Base-by-base conservation (phyloP, 192 early-diverging fungal genomes). In the Rhizoclosmatium sp. region DNA sequence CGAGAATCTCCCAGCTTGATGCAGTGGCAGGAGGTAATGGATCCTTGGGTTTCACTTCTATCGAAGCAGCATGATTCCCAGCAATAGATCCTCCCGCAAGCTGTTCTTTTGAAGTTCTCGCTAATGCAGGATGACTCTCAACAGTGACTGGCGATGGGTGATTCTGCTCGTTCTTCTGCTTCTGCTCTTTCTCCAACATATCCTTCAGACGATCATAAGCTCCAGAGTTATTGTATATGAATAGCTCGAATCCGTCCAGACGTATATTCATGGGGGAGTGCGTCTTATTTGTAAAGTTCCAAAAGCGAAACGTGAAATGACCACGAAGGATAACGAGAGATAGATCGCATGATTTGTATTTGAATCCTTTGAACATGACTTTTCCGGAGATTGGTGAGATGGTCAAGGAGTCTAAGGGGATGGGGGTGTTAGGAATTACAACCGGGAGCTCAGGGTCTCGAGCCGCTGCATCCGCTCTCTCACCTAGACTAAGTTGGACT, bases 191-290 rank as follows among this genome's bases (percentile, higher is more conserved):
- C 69, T 82, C 75, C n/a, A 76, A 47, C 4, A 82, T 76, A 7
- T 2, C 41, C 58, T 83, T 76, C 47, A 94, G 75, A 12, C 80
- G 74, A 49, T 93, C 89, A 73, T 94, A 95, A 1, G 91, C 92
- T 1, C 91, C 85, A 44, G 90, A 86, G 65, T 93, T 85, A 65
- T 95, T 95, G 84, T 94, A 95, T 60, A 93, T 89, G 80, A 94
- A 94, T 87, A 90, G 92, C 70, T 95, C 94, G 3, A 94, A 76
- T 3, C 94, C 94, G 40, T 94, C 90, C 4, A 95, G 69, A 31
- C 89, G 84, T 70, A 92, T 86, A 49, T 82, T 84, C 59, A 95
- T 86, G 19, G 93, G 84, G 12, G 49, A 54, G 21, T 56, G 48
- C 2, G 65, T 59, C 4, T 40, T 23, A 59, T 45, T 21, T 19